Evolutionary conservation across 2,329 filamentous ascomycete genomes (phyloP).

Genomic region (Xylariaceae sp.): DNA sequence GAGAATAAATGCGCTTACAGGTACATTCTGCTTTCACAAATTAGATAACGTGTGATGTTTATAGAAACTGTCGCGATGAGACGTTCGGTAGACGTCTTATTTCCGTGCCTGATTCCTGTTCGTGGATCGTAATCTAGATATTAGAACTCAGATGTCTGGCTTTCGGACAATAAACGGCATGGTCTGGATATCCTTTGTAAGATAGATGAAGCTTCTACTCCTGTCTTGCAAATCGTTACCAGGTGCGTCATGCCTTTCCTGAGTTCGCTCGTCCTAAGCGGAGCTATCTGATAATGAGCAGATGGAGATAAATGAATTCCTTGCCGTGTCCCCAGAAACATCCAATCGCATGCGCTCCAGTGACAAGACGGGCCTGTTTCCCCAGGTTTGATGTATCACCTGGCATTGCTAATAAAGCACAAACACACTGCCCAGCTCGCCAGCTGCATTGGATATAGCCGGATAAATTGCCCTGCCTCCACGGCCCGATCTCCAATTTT

Average conservation of each 20-base stretch:
- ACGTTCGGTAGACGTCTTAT: no score
- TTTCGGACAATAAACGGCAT: no score
- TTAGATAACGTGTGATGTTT: no score
- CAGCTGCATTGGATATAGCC: constrained; percentile 15
- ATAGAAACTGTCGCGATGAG: no score
- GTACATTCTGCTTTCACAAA: no score
- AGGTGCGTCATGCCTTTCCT: no score
- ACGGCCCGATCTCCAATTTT: constrained; percentile 9
- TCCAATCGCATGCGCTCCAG: constrained; percentile 7
- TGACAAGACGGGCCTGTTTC: constrained; percentile 3
- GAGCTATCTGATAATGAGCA: constrained; percentile 1
- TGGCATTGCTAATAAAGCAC: constrained; percentile 6
- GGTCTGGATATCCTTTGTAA: no score
- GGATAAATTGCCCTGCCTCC: constrained; percentile 20
- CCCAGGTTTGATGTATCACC: constrained; percentile 16
- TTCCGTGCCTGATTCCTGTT: no score
- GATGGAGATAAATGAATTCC: background rate
- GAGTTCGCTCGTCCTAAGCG: background rate
- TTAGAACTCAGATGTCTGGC: no score
- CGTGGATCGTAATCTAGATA: no score
- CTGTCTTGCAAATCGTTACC: no score
- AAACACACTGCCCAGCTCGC: background rate
- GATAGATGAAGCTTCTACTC: no score
- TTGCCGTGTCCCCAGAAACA: background rate
- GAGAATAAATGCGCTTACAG: background rate